phyloP scores from a whole-genome alignment of 2,329 filamentous ascomycete genomes.

The Verticillium longisporum region DNA sequence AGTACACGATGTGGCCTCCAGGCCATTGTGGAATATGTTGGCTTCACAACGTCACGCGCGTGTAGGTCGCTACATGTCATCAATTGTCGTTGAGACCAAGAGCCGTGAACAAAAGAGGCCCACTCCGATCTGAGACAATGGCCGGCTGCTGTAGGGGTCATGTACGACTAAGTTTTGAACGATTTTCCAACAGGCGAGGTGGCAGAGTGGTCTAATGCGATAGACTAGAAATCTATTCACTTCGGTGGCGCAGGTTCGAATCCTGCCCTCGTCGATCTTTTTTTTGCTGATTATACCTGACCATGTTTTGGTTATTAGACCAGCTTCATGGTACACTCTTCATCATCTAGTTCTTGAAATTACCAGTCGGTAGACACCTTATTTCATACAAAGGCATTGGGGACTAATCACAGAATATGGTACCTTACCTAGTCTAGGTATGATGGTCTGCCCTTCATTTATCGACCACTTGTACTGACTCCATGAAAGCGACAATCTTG shows the following conservation, averaged over 20 bases:
- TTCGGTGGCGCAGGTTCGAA: too few relatives aligned
- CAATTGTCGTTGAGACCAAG: background rate
- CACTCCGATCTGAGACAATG: background rate
- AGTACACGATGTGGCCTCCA: background rate
- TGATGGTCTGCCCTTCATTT: too few relatives aligned
- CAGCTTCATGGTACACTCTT: too few relatives aligned
- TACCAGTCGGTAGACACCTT: too few relatives aligned
- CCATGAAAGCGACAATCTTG: too few relatives aligned
- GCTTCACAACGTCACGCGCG: background rate
- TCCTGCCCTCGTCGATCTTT: background rate
- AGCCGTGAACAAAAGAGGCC: background rate
- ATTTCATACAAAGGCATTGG: too few relatives aligned
- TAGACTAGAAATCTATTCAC: background rate
- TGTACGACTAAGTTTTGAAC: background rate
- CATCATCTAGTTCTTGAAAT: too few relatives aligned
- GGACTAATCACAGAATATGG: too few relatives aligned
- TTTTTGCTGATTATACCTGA: too few relatives aligned
- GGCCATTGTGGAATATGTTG: background rate
- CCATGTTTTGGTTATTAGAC: too few relatives aligned
- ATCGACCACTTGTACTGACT: too few relatives aligned
- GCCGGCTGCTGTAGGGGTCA: rapidly evolving
- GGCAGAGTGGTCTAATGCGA: background rate
- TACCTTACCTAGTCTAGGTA: too few relatives aligned
- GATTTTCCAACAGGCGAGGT: background rate
- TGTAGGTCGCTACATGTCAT: background rate